Evolutionary conservation across 257 asterid genomes (phyloP).

Genomic region (Solanum pimpinellifolium): DNA sequence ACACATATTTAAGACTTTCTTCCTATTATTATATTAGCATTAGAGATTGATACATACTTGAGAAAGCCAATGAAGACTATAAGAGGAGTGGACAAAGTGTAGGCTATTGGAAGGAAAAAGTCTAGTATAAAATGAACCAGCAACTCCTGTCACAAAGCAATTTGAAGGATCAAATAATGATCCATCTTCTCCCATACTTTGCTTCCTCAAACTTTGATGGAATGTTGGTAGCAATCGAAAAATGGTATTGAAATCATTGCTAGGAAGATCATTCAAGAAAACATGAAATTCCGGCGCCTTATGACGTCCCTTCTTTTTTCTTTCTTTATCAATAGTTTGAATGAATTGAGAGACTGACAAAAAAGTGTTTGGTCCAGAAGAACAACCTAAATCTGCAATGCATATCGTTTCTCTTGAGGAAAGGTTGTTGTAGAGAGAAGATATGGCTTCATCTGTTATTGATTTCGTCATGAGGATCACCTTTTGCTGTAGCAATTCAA

Average conservation of each 20-base stretch:
- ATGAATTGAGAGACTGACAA: no score
- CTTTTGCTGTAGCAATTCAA: constrained; percentile 2
- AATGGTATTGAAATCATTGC: constrained; percentile 20
- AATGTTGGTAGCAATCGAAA: neutral
- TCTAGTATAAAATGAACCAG: neutral
- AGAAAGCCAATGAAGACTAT: neutral
- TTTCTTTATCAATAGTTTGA: no score
- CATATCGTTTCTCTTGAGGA: constrained; percentile 6
- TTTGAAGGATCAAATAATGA: no score
- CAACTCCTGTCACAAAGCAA: neutral
- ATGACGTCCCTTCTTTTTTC: no score
- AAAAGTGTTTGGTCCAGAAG: no score
- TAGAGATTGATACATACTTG: neutral
- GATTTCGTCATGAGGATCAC: constrained; percentile 16
- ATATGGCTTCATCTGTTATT: constrained; percentile 10
- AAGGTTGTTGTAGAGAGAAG: constrained; percentile 7
- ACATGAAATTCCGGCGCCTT: neutral
- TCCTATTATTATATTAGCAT: neutral
- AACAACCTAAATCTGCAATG: constrained; percentile 58
- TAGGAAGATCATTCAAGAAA: constrained; percentile 45
- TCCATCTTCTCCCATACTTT: neutral
- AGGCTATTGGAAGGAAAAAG: neutral
- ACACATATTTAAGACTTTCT: no score
- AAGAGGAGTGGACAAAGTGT: neutral
- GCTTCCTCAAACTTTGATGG: neutral